Evolutionary conservation across 805 yeast genomes (phyloP).

Genomic region (Brettanomyces nanus): DNA sequence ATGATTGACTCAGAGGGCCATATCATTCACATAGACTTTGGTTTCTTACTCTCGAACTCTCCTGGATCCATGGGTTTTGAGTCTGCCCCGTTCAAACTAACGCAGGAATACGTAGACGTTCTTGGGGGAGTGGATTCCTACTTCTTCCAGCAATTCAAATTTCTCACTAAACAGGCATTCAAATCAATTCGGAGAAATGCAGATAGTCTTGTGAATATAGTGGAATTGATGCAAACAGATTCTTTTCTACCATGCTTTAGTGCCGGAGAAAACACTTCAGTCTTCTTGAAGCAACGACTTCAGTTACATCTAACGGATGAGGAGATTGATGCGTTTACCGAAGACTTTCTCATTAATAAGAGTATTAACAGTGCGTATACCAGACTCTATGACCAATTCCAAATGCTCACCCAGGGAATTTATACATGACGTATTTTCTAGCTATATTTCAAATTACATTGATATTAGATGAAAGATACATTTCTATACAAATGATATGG

Average conservation of each 20-base stretch:
- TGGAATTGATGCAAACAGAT: slow-evolving; percentile 90
- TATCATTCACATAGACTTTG: slow-evolving; percentile 91
- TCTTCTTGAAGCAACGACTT: slow-evolving; percentile 70
- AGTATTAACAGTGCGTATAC: slow-evolving; percentile 87
- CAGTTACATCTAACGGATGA: slow-evolving; percentile 67
- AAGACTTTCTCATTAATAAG: slow-evolving; percentile 63
- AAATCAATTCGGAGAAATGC: slow-evolving; percentile 63
- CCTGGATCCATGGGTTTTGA: slow-evolving; percentile 98
- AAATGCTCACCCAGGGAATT: slow-evolving; percentile 90
- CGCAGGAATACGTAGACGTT: slow-evolving; percentile 81
- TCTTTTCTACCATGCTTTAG: slow-evolving; percentile 87
- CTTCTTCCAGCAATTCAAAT: slow-evolving; percentile 51
- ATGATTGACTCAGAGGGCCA: slow-evolving; percentile 97
- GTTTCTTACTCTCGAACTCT: slow-evolving; percentile 83
- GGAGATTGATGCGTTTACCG: slow-evolving; percentile 75
- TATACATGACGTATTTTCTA: slow-evolving; percentile 52
- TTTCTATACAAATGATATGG: not conserved
- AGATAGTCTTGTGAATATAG: slow-evolving; percentile 70
- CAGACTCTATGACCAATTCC: slow-evolving; percentile 90
- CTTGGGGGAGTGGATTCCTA: slow-evolving; percentile 71
- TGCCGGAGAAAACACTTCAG: slow-evolving; percentile 77
- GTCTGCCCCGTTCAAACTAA: slow-evolving; percentile 93
- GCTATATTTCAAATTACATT: no score
- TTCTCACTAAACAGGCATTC: slow-evolving; percentile 65
- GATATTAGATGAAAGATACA: no score